Evolutionary conservation across 1,284 basidiomycete genomes (phyloP), one percentile per base, ranked within the genome.

Genomic region (Rhodotorula sp.): DNA sequence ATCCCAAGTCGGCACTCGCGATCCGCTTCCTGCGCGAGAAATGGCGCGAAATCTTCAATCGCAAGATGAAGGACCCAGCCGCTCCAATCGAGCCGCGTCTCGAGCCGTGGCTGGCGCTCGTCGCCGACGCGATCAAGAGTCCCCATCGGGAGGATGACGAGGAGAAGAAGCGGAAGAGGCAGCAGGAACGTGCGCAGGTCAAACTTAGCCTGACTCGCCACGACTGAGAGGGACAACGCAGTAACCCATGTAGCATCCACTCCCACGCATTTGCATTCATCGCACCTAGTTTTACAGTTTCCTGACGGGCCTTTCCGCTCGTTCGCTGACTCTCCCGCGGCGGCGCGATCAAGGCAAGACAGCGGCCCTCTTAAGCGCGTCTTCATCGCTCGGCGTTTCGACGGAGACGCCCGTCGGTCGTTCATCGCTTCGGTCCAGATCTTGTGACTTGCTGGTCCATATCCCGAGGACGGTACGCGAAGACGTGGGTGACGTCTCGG

Each of bases 11-110:
- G 0, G 87, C 88, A 67, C 81, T 96, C 58, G 93, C 93, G 1
- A 84, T 98, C 77, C 95, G 94, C 80, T 80, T 87, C 65, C 83
- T 99, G 52, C 88, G 94, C 20, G 85, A 84, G 26, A 88, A 90
- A 62, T 83, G 97, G 64, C 83, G 83, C 14, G 81, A 81, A 7
- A 84, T 91, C 59, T 84, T 97, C 74, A 85, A 88, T 7, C 84
- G 86, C 21, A 79, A 81, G 61, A 80, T 84, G 80, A 86, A 88
- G 48, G 68, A 73, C 64, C 74, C 74, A 47, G 86, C 87, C 5
- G 88, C 87, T 74, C 80, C 85, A 1, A 83, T 92, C 76, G 85
- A 84, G 0, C 85, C 87, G 68, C 84, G 84, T 0, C 90, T 91
- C 76, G 78, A 84, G 57, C 81, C 81, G 59, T 93, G 92, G 90